Evolutionary conservation across 768 basidiomycete genomes (phyloP).

Genomic region (Boletellus ananiceps): DNA sequence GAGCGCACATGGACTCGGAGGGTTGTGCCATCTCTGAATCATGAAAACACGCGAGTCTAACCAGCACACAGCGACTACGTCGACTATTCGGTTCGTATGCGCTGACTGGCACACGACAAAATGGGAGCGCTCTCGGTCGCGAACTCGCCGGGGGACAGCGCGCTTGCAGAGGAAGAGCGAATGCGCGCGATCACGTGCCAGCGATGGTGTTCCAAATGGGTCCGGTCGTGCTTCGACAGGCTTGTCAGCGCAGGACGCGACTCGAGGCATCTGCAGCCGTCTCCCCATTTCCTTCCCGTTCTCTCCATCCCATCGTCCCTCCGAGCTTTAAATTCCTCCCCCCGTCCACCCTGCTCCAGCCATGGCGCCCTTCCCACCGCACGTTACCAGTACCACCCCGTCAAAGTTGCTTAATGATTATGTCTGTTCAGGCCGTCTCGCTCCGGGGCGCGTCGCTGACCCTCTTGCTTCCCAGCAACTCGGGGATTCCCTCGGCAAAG

Average conservation of each 20-base stretch:
- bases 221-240: constrained; percentile 20
- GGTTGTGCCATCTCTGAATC: too few relatives aligned
- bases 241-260: constrained; percentile 37
- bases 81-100: too few relatives aligned
- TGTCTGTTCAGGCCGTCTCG: constrained; percentile 33
- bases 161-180: too few relatives aligned
- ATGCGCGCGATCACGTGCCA: constrained; percentile 22
- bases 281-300: constrained; percentile 8
- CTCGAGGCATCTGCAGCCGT: constrained; percentile 15
- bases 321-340: neutral
- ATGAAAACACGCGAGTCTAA: too few relatives aligned
- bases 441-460: constrained; percentile 6
- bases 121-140: too few relatives aligned
- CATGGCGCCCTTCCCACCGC: constrained; percentile 24
- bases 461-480: constrained; percentile 62
- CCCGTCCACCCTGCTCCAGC: neutral
- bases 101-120: too few relatives aligned
- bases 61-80: too few relatives aligned
- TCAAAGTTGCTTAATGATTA: constrained; percentile 64
- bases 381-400: constrained; percentile 23
- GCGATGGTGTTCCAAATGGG: constrained; percentile 28
- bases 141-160: too few relatives aligned
- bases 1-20: too few relatives aligned
- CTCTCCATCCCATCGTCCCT: neutral
- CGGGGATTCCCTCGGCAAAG: constrained; percentile 93